These are phyloP conservation scores for Notholithocarpus densiflorus DNA, from an alignment of 306 rosid genomes.

Conservation along the genomic window DNA sequence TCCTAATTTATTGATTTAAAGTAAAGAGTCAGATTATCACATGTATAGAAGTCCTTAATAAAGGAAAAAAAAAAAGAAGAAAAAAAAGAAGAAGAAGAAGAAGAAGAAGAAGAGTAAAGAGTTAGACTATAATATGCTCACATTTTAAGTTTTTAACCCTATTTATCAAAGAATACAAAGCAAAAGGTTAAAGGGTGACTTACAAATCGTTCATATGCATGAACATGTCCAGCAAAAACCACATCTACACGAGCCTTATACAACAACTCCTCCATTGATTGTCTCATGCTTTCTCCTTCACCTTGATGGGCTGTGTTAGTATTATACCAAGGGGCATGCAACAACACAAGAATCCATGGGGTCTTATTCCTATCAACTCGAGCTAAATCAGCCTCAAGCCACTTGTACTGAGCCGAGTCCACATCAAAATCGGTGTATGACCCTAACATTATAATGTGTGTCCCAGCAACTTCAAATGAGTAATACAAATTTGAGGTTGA, in stretches of 20 bases:
- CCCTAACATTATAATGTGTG: conserved; percentile 65
- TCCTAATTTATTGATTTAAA: too few relatives aligned
- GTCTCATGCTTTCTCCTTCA: conserved; percentile 76
- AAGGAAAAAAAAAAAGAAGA: too few relatives aligned
- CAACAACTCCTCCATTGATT: conserved; percentile 55
- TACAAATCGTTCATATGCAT: conserved; percentile 84
- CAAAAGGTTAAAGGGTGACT: background rate
- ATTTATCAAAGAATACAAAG: background rate
- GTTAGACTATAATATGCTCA: background rate
- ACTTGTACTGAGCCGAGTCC: conserved; percentile 45
- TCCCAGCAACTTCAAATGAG: conserved; percentile 47
- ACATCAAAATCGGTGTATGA: conserved; percentile 51
- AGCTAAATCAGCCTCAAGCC: conserved; percentile 53
- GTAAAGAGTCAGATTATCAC: too few relatives aligned
- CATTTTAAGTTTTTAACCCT: background rate
- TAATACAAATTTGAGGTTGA: conserved; percentile 68
- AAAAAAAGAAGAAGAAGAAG: too few relatives aligned
- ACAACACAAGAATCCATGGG: conserved; percentile 57
- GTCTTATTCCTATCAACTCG: conserved; percentile 45
- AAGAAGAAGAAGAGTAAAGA: too few relatives aligned
- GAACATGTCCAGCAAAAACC: conserved; percentile 76
- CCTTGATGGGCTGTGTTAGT: conserved; percentile 72
- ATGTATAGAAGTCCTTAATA: too few relatives aligned
- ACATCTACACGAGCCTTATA: conserved; percentile 56
- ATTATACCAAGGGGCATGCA: conserved; percentile 85